Conservation (phyloP, 2,329 filamentous ascomycete species). For the Aspergillus ustus region DNA sequence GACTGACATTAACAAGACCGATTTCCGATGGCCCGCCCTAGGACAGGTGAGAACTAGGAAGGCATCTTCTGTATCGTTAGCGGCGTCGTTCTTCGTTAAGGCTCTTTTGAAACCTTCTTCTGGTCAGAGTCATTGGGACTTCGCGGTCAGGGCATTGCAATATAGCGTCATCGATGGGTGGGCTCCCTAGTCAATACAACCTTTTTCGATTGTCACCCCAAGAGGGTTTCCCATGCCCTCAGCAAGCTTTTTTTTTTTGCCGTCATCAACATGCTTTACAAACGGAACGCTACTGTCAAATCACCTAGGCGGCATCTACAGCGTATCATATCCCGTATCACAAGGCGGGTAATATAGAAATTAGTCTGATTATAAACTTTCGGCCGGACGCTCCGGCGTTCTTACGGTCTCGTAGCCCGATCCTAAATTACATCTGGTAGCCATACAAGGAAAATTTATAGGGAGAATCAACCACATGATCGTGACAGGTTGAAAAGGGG, state of each 20-base stretch:
- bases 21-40: neutral
- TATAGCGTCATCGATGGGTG: neutral
- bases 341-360: neutral
- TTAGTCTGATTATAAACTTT: constrained; percentile 16
- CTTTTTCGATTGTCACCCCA: neutral
- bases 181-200: neutral
- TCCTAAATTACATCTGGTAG: constrained; percentile 20
- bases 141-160: neutral
- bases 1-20: neutral
- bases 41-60: neutral
- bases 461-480: neutral
- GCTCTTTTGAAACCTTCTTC: neutral
- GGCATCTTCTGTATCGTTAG: constrained; percentile 12
- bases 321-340: neutral
- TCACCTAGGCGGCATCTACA: neutral
- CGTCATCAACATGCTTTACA: neutral
- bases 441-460: constrained; percentile 14
- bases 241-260: neutral
- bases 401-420: constrained; percentile 17
- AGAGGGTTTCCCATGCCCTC: neutral
- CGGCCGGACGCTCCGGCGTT: constrained; percentile 8
- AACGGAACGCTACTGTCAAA: neutral
- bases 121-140: neutral
- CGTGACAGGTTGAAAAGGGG: neutral
- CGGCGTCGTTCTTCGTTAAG: neutral